Percentiles rank a stretch among this genome's conserved stretches.
These are phyloP conservation scores for Tirmania nivea DNA, from an alignment of 495 filamentous ascomycete species.

Conservation along the genomic window DNA sequence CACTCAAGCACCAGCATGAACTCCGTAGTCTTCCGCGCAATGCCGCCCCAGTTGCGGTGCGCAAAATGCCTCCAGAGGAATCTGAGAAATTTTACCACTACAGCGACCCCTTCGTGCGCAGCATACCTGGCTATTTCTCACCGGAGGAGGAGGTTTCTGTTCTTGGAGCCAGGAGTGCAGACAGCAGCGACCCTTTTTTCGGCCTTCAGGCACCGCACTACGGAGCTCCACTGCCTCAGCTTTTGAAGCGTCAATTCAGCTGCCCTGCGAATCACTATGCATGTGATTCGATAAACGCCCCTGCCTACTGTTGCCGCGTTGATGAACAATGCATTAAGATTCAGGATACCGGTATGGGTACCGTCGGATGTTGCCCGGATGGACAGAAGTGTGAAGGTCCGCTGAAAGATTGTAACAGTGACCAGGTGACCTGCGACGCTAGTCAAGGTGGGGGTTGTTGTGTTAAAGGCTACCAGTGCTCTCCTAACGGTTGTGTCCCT, in stretches of 20 bases:
- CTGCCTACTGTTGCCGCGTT: constrained; percentile 38
- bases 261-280: neutral
- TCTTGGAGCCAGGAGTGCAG: neutral
- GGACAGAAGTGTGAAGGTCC: constrained; percentile 45
- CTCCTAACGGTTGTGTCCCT: constrained; percentile 48
- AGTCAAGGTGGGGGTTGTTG: constrained; percentile 70
- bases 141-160: neutral
- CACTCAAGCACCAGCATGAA: neutral
- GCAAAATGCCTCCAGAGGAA: neutral
- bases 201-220: neutral
- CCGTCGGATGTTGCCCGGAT: constrained; percentile 66
- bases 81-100: neutral
- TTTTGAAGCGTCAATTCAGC: neutral
- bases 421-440: constrained; percentile 45
- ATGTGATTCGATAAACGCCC: neutral
- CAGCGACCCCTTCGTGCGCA: neutral
- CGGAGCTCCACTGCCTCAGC: neutral
- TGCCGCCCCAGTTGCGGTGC: neutral
- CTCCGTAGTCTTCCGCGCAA: neutral
- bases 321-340: constrained; percentile 50
- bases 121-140: neutral
- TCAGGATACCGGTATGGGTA: constrained; percentile 46
- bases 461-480: constrained; percentile 56
- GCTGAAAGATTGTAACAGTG: constrained; percentile 39
- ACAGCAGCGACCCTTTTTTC: neutral